Evolutionary conservation across 2,329 filamentous ascomycete species (phyloP).

Genomic region (Phyllosticta ampelicida): DNA sequence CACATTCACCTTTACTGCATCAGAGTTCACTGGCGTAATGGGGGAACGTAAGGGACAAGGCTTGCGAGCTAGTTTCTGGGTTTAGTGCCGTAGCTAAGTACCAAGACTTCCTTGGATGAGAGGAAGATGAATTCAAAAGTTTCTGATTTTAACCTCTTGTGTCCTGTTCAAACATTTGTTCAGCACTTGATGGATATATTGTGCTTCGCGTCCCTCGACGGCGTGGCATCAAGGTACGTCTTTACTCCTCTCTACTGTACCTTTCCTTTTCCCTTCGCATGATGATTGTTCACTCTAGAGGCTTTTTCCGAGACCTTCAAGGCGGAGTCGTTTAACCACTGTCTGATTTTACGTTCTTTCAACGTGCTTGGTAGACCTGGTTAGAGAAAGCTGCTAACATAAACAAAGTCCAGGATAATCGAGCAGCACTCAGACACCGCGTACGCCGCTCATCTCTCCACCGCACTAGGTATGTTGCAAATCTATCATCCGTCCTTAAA

Average conservation of each 20-base stretch:
- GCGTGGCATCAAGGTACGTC: neutral
- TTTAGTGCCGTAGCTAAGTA: conserved; percentile 5
- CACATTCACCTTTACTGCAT: conserved; percentile 2
- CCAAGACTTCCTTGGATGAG: conserved; percentile 6
- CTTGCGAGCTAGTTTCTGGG: conserved; percentile 5
- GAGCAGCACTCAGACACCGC: neutral
- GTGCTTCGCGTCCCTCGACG: neutral
- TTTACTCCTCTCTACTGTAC: neutral
- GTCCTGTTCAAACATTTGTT: conserved; percentile 1
- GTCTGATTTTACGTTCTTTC: neutral
- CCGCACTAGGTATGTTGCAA: neutral
- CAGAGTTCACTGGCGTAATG: conserved; percentile 6
- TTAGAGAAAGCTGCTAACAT: neutral
- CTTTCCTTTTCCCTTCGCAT: neutral
- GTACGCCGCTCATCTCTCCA: neutral
- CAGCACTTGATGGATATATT: neutral
- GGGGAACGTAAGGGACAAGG: conserved; percentile 7
- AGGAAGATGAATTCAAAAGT: conserved; percentile 8
- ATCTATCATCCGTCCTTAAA: neutral
- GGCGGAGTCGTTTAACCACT: neutral
- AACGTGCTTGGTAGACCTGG: neutral
- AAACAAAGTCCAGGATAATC: neutral
- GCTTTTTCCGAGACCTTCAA: neutral
- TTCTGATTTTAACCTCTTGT: conserved; percentile 9
- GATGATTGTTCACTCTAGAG: neutral